Base-by-base conservation (phyloP, 2,329 filamentous ascomycete species). In the Tolypocladium cylindrosporum region DNA sequence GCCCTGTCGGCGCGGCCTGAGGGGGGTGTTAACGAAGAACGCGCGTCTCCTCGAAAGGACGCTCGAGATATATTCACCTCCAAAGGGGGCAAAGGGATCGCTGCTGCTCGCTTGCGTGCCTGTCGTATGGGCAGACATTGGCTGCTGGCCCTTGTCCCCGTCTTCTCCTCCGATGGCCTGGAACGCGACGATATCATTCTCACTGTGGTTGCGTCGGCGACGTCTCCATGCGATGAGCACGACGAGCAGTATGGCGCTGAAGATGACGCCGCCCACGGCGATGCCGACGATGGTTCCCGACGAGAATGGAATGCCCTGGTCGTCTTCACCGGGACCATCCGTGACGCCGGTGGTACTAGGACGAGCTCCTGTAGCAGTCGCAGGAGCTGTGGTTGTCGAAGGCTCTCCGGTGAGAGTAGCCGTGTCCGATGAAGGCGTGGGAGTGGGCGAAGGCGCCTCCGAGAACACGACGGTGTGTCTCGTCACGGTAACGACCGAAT, bases 11-110 rank as follows among this genome's bases (percentile, higher is more conserved):
- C 67, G 55, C 72, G 69, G 1, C 72, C 72, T 75, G 58, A 19
- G 40, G 13, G 10, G 8, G 14, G n/a, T 58, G 57, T 55, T 36
- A 58, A 45, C 41, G 37, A 24, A 21, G 37, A 16, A n/a, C 21
- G n/a, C 8, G 16, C 16, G 51, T 8, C 24, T 8, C 11, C 16
- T 39, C 7, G 24, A 50, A 24, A n/a, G n/a, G 37, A 21, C n/a
- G 16, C 27, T 9, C 31, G 45, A 9, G 39, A 13, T 14, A 13
- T 24, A 60, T 69, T 65, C 64, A 78, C 77, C 76, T 69, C 76
- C 75, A 67, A 77, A 78, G 13, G 74, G 70, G 1, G 73, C 74
- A 64, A 78, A 77, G 2, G 75, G 70, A 55, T 77, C 74, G 50
- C 60, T 57, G 45, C 62, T 58, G 58, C 59, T 63, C 41, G 59